phyloP scores from a whole-genome alignment of 176 grass and related monocot genomes.

The Oryza glaberrima region DNA sequence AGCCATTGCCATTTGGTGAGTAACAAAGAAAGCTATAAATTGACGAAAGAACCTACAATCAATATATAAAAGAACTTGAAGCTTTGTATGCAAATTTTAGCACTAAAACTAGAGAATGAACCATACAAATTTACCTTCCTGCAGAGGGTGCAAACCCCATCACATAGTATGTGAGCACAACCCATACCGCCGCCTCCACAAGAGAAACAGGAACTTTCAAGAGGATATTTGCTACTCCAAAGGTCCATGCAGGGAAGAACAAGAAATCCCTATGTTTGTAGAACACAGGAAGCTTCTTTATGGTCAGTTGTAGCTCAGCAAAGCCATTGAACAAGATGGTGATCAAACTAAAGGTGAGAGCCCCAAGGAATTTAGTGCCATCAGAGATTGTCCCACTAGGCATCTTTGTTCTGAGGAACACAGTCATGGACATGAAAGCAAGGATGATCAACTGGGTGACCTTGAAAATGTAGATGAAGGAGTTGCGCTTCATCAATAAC shows the following conservation, averaged over 20 bases:
- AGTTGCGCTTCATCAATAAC: conserved; percentile 68
- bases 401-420: conserved; percentile 63
- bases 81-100: background rate
- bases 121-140: conserved; percentile 37
- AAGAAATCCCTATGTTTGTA: conserved; percentile 69
- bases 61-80: conserved; percentile 23
- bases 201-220: conserved; percentile 61
- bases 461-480: conserved; percentile 66
- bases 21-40: conserved; percentile 61
- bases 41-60: conserved; percentile 79
- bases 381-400: conserved; percentile 37
- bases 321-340: conserved; percentile 62
- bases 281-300: conserved; percentile 63
- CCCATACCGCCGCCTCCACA: conserved; percentile 54
- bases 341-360: conserved; percentile 48
- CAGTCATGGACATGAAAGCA: conserved; percentile 53
- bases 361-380: conserved; percentile 48
- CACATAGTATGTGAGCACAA: conserved; percentile 59
- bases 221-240: conserved; percentile 49
- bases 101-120: background rate
- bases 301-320: conserved; percentile 51
- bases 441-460: conserved; percentile 53
- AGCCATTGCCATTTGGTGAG: conserved; percentile 76
- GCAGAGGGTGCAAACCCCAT: conserved; percentile 64
- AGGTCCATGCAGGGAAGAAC: conserved; percentile 66